phyloP scores from a whole-genome alignment of 306 rosid species.

The Datisca glomerata region DNA sequence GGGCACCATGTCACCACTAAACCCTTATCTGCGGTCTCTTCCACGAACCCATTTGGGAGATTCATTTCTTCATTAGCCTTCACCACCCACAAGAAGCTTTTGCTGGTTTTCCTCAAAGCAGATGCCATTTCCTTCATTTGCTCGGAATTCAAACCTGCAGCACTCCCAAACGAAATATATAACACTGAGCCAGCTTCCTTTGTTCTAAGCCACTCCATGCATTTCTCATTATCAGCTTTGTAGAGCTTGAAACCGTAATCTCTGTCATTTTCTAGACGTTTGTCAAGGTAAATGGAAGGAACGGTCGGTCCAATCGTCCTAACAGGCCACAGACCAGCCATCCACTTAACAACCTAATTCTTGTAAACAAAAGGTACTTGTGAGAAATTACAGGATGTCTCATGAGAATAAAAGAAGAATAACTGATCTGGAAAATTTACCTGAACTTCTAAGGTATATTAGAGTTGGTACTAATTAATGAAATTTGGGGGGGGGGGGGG shows the following conservation, averaged over 20 bases:
- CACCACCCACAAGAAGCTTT: conserved; percentile 3
- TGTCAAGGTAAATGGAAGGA: conserved; percentile 16
- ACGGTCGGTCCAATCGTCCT: conserved; percentile 24
- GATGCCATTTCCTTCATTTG: conserved; percentile 5
- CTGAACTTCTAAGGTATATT: too few relatives aligned
- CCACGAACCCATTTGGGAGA: background rate
- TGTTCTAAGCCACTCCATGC: conserved; percentile 16
- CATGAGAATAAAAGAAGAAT: background rate
- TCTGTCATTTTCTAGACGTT: conserved; percentile 10
- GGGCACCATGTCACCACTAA: conserved; percentile 13
- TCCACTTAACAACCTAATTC: conserved; percentile 12
- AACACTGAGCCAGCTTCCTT: background rate
- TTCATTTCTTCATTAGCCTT: background rate
- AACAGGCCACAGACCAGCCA: conserved; percentile 8
- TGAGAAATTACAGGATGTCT: background rate
- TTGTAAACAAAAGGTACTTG: background rate
- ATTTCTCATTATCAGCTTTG: background rate
- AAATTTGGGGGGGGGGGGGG: too few relatives aligned
- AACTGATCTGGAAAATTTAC: too few relatives aligned
- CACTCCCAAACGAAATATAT: conserved; percentile 1
- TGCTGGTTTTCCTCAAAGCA: background rate
- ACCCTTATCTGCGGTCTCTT: background rate
- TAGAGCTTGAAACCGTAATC: conserved; percentile 13
- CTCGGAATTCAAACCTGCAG: background rate
- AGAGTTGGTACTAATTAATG: too few relatives aligned